phyloP scores from a whole-genome alignment of 371 early-diverging fungal species.

The Apophysomyces sp. region DNA sequence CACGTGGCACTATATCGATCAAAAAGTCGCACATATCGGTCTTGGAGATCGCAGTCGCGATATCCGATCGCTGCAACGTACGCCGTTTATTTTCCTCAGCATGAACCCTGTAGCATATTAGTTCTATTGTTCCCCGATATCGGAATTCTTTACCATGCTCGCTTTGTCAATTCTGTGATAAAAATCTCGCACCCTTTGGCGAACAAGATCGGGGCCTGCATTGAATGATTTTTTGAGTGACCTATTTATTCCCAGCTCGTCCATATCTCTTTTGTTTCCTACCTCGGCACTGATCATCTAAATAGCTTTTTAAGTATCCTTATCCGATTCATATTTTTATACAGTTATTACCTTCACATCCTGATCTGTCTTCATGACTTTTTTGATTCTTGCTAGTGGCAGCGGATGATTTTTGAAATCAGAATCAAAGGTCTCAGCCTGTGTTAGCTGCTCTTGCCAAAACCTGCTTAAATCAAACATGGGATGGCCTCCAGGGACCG shows the following conservation, averaged over 20 bases:
- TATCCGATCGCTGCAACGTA: constrained; percentile 95
- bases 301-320: neutral
- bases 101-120: constrained; percentile 67
- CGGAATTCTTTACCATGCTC: constrained; percentile 75
- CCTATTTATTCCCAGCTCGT: neutral
- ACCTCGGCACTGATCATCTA: constrained; percentile 83
- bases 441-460: constrained; percentile 45
- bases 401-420: constrained; percentile 94
- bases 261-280: constrained; percentile 13
- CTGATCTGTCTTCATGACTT: constrained; percentile 99
- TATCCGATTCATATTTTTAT: neutral
- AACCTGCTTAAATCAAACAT: constrained; percentile 47
- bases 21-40: constrained; percentile 99
- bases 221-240: neutral
- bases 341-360: constrained; percentile 63
- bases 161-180: constrained; percentile 92
- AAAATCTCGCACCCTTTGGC: constrained; percentile 98
- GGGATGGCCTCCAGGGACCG: constrained; percentile 31
- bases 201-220: constrained; percentile 91
- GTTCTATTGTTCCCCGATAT: neutral
- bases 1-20: constrained; percentile 98
- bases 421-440: constrained; percentile 39
- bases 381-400: constrained; percentile 99
- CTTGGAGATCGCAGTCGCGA: constrained; percentile 92
- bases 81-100: constrained; percentile 99